Base-by-base conservation (phyloP, 139 green algal species). In the Deuterostichococcus epilithicus region DNA sequence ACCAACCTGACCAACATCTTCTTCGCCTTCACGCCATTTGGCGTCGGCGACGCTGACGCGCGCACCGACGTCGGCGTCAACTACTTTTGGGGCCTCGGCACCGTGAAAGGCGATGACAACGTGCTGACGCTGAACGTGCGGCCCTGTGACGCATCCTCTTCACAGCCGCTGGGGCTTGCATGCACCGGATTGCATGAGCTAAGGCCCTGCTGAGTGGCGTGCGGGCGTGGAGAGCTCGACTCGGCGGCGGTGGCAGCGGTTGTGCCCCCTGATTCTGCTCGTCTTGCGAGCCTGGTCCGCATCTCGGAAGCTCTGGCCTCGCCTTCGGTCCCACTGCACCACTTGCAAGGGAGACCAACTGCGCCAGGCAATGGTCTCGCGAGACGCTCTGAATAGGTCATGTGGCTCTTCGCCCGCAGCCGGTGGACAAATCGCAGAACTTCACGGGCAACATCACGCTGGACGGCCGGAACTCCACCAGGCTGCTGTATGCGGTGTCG, bases 11-110 rank as follows among this genome's bases (percentile, higher is more conserved):
- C 52, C 25, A 30, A 10, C 22, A 60, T 89, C 38, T 30, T 77
- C 28, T 89, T 89, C 70, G 73, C 73, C 38, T 88, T 89, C 74
- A 77, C 80, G 20, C 35, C 68, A 35, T 89, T 88, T 47, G 33
- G 26, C 3, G 45, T 45, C 28, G 70, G 76, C 6, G 15, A 63
- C 74, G 25, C 71, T 23, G 22, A 28, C 28, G 30, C 63, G 22
- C 38, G 15, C 70, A 65, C 28, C 58, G 42, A 33, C 36, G 72
- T 58, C 25, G 80, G 75, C 69, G 36, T 73, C 39, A n/a, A 34
- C 25, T 91, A 90, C 78, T 52, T 76, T 18, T 92, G 86, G 88
- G 82, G 78, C 34, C 58, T 92, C 28, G 88, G 86, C 45, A 85
- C 72, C 15, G 72, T 35, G 18, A 79, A 79, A 25, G 77, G 71